Evolutionary conservation across 164 flowering plant genomes (phyloP).

Genomic region (Berberis vulgaris): DNA sequence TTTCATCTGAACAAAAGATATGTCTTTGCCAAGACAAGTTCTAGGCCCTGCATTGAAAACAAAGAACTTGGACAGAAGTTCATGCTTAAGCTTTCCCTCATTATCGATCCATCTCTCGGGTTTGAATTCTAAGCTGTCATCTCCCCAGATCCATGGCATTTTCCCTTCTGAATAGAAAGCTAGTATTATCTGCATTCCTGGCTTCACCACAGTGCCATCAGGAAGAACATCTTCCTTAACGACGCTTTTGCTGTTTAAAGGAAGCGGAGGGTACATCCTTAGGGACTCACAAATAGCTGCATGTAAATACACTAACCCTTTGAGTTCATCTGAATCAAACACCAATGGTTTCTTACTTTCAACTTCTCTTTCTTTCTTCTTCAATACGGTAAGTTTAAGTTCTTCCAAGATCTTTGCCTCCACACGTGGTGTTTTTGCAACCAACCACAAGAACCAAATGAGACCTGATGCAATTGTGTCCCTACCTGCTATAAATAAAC

Average conservation of each 20-base stretch:
- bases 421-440: not conserved
- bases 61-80: not conserved
- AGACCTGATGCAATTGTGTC: not conserved
- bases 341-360: not conserved
- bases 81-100: not conserved
- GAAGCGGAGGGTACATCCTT: not conserved
- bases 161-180: not conserved
- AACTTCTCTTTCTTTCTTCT: not conserved
- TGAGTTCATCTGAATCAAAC: not conserved
- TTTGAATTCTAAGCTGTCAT: not conserved
- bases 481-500: not conserved
- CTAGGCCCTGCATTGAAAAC: conserved; percentile 12
- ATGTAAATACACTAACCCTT: not conserved
- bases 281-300: not conserved
- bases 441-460: not conserved
- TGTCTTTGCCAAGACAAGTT: conserved; percentile 7
- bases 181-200: conserved; percentile 1
- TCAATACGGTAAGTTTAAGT: not conserved
- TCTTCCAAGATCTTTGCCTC: not conserved
- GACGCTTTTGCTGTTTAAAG: not conserved
- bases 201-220: not conserved
- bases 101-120: not conserved
- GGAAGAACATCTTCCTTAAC: not conserved
- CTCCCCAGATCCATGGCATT: conserved; percentile 1
- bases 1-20: conserved; percentile 9